Conservation (phyloP, 768 basidiomycete genomes). For the Mycena latifolia region DNA sequence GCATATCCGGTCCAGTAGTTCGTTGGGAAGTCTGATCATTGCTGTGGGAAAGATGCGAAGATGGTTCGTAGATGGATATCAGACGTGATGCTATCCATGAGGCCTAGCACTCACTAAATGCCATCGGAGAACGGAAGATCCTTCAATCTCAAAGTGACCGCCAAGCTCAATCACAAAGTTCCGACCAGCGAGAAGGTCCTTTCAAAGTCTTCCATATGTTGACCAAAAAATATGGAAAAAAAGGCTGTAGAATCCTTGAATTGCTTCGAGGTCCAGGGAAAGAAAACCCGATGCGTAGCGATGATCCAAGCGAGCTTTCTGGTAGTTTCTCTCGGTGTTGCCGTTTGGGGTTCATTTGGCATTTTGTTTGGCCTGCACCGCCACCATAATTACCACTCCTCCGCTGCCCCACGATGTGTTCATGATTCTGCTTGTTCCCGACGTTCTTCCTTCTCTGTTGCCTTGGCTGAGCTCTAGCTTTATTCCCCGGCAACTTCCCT, state of each 20-base stretch:
- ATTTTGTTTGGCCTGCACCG: background rate
- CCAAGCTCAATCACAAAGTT: no score
- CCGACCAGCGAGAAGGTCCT: no score
- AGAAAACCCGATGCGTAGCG: no score
- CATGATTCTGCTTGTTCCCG: conserved; percentile 29
- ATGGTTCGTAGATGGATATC: background rate
- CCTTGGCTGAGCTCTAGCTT: conserved; percentile 15
- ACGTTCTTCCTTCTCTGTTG: background rate
- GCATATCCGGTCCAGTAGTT: conserved; percentile 30
- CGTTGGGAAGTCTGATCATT: conserved; percentile 27
- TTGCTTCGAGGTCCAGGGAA: no score
- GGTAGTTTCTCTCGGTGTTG: background rate
- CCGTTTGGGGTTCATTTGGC: background rate
- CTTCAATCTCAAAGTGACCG: no score
- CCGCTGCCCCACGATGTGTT: conserved; percentile 29
- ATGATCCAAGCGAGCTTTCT: background rate
- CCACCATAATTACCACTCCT: conserved; percentile 28
- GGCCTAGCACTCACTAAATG: no score
- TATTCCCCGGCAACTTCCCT: background rate
- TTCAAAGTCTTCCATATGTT: no score
- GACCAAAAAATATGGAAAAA: background rate
- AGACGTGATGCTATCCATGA: no score
- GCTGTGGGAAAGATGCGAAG: background rate
- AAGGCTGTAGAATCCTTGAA: no score
- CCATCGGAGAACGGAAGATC: no score